Conservation (phyloP, 2,329 filamentous ascomycete genomes). For the Botryotinia narcissicola region DNA sequence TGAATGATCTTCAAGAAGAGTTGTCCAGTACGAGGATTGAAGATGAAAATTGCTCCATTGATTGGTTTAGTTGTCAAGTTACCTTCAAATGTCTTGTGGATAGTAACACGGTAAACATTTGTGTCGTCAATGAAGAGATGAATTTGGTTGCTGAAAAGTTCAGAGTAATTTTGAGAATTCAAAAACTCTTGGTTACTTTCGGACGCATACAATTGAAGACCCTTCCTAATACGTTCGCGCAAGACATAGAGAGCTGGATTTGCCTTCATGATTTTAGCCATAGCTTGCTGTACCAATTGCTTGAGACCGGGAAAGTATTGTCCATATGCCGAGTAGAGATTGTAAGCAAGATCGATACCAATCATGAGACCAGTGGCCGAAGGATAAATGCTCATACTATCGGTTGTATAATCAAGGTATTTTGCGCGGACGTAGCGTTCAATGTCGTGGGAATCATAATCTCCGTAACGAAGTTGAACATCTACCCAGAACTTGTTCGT, state of each 20-base stretch:
- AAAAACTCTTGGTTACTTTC: slow-evolving; percentile 99
- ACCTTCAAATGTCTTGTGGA: slow-evolving; percentile 99
- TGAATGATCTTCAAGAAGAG: slow-evolving; percentile 99
- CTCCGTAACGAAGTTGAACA: slow-evolving; percentile 92
- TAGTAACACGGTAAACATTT: slow-evolving; percentile 98
- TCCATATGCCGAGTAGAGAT: slow-evolving; percentile 95
- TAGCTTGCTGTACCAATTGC: slow-evolving; percentile 91
- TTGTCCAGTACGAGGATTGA: slow-evolving; percentile 97
- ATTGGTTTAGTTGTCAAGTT: slow-evolving; percentile 99
- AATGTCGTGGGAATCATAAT: slow-evolving; percentile 99
- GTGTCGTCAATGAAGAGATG: slow-evolving; percentile 99
- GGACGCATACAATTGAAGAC: slow-evolving; percentile 94
- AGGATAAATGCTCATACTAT: slow-evolving; percentile 98
- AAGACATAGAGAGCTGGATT: slow-evolving; percentile 96
- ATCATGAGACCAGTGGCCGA: slow-evolving; percentile 97
- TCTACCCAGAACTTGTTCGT: slow-evolving; percentile 99
- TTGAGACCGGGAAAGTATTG: slow-evolving; percentile 99
- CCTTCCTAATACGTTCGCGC: slow-evolving; percentile 96
- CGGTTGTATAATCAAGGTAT: slow-evolving; percentile 97
- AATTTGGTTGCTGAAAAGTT: slow-evolving; percentile 98
- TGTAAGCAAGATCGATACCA: slow-evolving; percentile 95
- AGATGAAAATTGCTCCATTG: slow-evolving; percentile 99
- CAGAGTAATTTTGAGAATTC: slow-evolving; percentile 99
- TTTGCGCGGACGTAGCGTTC: slow-evolving; percentile 97
- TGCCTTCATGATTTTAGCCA: slow-evolving; percentile 99